Conservation (phyloP, 2,329 filamentous ascomycete genomes). For the Penicillium sp. region DNA sequence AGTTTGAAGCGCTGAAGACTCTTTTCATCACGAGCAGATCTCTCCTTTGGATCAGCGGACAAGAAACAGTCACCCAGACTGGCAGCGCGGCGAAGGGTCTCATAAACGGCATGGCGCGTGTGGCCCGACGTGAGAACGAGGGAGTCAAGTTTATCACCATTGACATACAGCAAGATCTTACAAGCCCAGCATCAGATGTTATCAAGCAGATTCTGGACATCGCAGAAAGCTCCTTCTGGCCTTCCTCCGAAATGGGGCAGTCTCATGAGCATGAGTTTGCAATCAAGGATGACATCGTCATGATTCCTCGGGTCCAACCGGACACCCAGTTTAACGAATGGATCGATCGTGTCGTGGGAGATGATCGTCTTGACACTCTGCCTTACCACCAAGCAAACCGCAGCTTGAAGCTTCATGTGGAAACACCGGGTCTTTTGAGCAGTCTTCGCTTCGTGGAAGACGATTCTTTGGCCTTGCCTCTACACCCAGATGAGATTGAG, state of each 20-base stretch:
- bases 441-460: slow-evolving; percentile 7
- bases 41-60: slow-evolving; percentile 5
- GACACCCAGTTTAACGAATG: slow-evolving; percentile 7
- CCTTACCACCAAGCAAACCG: slow-evolving; percentile 1
- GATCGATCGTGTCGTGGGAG: slow-evolving; percentile 1
- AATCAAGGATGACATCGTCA: not conserved
- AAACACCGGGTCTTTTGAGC: slow-evolving; percentile 1
- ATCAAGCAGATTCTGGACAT: slow-evolving; percentile 6
- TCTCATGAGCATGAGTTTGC: slow-evolving; percentile 1
- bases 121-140: slow-evolving; percentile 5
- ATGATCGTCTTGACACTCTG: slow-evolving; percentile 1
- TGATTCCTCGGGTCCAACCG: slow-evolving; percentile 6
- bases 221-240: slow-evolving; percentile 6
- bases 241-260: not conserved
- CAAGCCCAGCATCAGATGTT: not conserved
- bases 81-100: slow-evolving; percentile 1
- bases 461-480: not conserved
- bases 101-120: slow-evolving; percentile 6
- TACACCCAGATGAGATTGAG: slow-evolving; percentile 3
- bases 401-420: slow-evolving; percentile 5
- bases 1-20: slow-evolving; percentile 1
- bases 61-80: not conserved
- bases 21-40: slow-evolving; percentile 3
- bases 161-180: slow-evolving; percentile 2
- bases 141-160: slow-evolving; percentile 5